Conservation (phyloP, 2,329 filamentous ascomycete genomes). For the Aspergillus persii region DNA sequence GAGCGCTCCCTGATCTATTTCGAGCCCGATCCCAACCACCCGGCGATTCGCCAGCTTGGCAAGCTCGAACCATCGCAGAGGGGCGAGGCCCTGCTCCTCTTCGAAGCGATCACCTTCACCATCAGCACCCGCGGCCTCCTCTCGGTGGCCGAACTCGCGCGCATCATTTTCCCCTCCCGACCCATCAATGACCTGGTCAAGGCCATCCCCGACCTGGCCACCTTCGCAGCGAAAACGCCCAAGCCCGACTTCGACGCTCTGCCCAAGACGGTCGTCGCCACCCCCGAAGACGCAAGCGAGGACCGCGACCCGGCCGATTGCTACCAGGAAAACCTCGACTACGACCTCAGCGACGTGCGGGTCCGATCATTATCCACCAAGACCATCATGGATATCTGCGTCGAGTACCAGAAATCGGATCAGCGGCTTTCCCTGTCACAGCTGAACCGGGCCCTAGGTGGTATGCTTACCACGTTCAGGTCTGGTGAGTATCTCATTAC, state of each 20-base stretch:
- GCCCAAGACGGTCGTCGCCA: slow-evolving; percentile 17
- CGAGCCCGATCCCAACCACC: slow-evolving; percentile 29
- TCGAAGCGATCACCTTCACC: slow-evolving; percentile 24
- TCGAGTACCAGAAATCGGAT: slow-evolving; percentile 36
- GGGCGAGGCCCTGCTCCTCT: slow-evolving; percentile 21
- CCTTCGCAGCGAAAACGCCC: slow-evolving; percentile 27
- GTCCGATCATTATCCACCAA: slow-evolving; percentile 28
- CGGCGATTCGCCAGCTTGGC: slow-evolving; percentile 18
- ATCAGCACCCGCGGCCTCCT: slow-evolving; percentile 26
- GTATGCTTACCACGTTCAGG: slow-evolving; percentile 27
- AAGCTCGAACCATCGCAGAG: slow-evolving; percentile 15
- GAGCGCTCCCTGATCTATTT: slow-evolving; percentile 37
- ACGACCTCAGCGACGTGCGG: slow-evolving; percentile 32
- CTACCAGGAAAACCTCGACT: slow-evolving; percentile 33
- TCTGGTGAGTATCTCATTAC: slow-evolving; percentile 11
- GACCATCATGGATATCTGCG: slow-evolving; percentile 35
- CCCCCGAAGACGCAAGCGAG: not conserved
- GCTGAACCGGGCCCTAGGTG: slow-evolving; percentile 30
- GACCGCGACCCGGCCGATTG: slow-evolving; percentile 19
- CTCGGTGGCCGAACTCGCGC: slow-evolving; percentile 27
- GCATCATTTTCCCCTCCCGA: slow-evolving; percentile 30
- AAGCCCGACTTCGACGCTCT: slow-evolving; percentile 25
- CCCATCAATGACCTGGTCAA: slow-evolving; percentile 31
- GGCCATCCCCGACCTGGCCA: slow-evolving; percentile 32
- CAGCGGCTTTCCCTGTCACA: slow-evolving; percentile 20